Evolutionary conservation across 2,329 filamentous ascomycete genomes (phyloP).

Genomic region (Fusarium sulawesiense): DNA sequence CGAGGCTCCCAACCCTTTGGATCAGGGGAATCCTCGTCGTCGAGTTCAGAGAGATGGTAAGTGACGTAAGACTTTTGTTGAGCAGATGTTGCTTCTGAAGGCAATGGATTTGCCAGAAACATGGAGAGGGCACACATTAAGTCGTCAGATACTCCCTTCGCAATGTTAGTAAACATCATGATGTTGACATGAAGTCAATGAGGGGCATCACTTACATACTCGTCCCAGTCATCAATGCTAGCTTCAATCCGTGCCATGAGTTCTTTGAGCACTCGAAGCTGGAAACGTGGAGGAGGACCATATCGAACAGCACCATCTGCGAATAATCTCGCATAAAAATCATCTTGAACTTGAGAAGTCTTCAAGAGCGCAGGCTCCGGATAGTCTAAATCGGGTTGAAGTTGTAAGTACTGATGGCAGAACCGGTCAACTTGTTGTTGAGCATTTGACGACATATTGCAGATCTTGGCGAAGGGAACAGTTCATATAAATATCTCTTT

Average conservation of each 20-base stretch:
- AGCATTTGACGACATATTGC: conserved; percentile 31
- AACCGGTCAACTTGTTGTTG: conserved; percentile 60
- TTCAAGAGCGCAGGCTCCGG: conserved; percentile 70
- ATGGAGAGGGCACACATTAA: conserved; percentile 76
- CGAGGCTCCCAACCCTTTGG: not conserved
- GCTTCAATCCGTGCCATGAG: conserved; percentile 77
- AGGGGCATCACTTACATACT: conserved; percentile 75
- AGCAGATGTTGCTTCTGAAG: conserved; percentile 72
- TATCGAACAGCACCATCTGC: conserved; percentile 64
- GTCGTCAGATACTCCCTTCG: conserved; percentile 84
- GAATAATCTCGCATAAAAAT: conserved; percentile 76
- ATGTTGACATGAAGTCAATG: not conserved
- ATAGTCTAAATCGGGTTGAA: conserved; percentile 73
- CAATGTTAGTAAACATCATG: conserved; percentile 39
- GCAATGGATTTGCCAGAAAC: conserved; percentile 72
- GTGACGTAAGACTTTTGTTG: conserved; percentile 81
- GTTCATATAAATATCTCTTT: not conserved
- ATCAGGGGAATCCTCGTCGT: conserved; percentile 10
- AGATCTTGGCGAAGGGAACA: not conserved
- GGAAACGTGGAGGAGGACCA: conserved; percentile 76
- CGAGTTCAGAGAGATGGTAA: conserved; percentile 64
- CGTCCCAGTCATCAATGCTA: conserved; percentile 82
- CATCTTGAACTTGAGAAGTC: conserved; percentile 70
- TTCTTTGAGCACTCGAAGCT: conserved; percentile 77
- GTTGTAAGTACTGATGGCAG: conserved; percentile 82